Base-by-base conservation (phyloP, 495 filamentous ascomycete genomes). In the Podospora fimiseda region DNA sequence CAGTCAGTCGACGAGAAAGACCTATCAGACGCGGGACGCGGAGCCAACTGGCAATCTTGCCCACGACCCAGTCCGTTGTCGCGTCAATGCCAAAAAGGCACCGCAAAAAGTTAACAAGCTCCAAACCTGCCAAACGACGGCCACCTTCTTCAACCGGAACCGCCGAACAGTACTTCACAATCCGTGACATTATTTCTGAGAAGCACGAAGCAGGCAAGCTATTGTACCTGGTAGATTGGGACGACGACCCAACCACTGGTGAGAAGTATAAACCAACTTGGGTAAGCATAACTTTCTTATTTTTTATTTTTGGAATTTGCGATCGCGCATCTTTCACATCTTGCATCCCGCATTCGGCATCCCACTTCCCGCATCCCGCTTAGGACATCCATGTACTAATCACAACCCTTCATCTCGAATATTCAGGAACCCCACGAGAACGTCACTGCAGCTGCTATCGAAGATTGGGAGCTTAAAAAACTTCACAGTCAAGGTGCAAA, bases 191-290 rank as follows among this genome's bases (percentile, higher is more conserved):
- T 14, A 44, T 74, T 36, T 65, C 60, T 36, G 71, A 76, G 65
- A 70, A 66, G 51, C 6, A n/a, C 7, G 45, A 56, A 21, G 51
- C 48, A 15, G 63, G 69, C 9, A 61, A 60, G 43, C 51, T 58
- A 24, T 51, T 58, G 9, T 76, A 73, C 45, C 18, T 58, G 45
- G 60, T 74, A 24, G 72, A 75, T 48, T 75, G 72, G 73, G 67
- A 58, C 6, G 61, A 64, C 36, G 58, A 66, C 46, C 68, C 73
- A 46, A 40, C 47, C 13, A 67, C 64, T 16, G 70, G 72, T 14
- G 48, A 65, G 50, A 46, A 20, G 1, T 70, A 70, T 53, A 22
- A 52, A 18, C 70, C 67, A 16, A 67, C 62, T 43, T 76, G 73
- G 73, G 73, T 75, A 72, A 14, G 7, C n/a, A n/a, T n/a, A n/a